Percentiles rank a stretch among this genome's conserved stretches.
phyloP scores from a whole-genome alignment of 331 rosid genomes.

The Arachis monticola region DNA sequence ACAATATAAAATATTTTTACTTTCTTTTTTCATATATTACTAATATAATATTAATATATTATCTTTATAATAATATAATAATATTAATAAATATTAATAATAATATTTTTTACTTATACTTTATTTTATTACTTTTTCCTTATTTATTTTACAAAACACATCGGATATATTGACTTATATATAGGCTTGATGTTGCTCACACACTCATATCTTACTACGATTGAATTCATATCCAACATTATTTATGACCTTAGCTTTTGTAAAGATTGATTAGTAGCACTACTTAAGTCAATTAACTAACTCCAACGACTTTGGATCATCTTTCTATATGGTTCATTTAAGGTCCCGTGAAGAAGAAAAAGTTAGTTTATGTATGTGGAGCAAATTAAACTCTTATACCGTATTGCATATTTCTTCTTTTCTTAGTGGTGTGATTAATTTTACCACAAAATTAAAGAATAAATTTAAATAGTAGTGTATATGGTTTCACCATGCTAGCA shows the following conservation, averaged over 20 bases:
- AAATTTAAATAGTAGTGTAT: neutral
- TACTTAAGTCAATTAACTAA: conserved; percentile 33
- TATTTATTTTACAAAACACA: too few relatives aligned
- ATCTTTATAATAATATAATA: too few relatives aligned
- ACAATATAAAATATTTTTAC: too few relatives aligned
- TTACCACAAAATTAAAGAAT: too few relatives aligned
- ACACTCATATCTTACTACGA: neutral
- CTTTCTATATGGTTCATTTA: conserved; percentile 18
- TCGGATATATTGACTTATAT: too few relatives aligned
- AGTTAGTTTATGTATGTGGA: conserved; percentile 43
- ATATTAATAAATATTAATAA: too few relatives aligned
- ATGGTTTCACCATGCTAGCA: conserved; percentile 44
- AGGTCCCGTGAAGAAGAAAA: conserved; percentile 57
- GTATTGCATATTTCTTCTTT: conserved; percentile 7
- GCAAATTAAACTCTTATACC: conserved; percentile 25
- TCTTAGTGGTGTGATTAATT: neutral
- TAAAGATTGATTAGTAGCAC: too few relatives aligned
- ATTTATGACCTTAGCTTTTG: neutral
- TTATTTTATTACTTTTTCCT: too few relatives aligned
- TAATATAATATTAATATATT: too few relatives aligned
- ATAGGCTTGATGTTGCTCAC: neutral
- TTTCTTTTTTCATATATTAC: too few relatives aligned
- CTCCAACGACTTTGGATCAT: conserved; percentile 30
- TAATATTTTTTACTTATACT: too few relatives aligned
- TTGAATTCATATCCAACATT: neutral